These are phyloP conservation scores for Talaromyces sp. DNA, from an alignment of 2,329 filamentous ascomycete genomes.

Conservation along the genomic window DNA sequence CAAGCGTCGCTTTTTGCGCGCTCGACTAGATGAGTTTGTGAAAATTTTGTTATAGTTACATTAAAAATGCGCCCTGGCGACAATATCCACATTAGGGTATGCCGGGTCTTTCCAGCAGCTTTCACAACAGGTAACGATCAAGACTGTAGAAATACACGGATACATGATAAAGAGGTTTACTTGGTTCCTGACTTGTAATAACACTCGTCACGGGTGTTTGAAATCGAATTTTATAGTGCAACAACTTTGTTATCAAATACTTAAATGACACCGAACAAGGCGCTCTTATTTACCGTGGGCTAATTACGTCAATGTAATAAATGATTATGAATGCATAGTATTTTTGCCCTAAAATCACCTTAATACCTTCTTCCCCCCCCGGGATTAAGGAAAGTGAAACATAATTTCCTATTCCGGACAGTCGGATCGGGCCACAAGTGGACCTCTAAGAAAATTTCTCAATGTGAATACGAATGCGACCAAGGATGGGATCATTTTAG, in stretches of 20 bases:
- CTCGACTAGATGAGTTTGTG: neutral
- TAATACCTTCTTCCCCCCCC: neutral
- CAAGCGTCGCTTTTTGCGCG: neutral
- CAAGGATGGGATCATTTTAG: neutral
- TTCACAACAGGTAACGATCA: no score
- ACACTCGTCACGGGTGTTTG: neutral
- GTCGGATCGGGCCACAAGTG: conserved; percentile 3
- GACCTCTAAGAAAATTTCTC: conserved; percentile 2
- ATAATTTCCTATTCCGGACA: conserved; percentile 10
- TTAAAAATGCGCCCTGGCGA: neutral
- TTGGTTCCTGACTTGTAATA: neutral
- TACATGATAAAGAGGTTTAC: neutral
- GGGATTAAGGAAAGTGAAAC: neutral
- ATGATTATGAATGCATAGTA: neutral
- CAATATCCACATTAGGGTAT: neutral
- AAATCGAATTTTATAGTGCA: neutral
- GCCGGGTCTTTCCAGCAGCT: no score
- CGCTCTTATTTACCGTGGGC: neutral
- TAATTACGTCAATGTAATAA: neutral
- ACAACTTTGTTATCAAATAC: neutral
- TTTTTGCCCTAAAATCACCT: neutral
- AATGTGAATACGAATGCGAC: neutral
- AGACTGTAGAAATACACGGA: neutral
- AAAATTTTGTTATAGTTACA: neutral
- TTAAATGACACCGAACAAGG: neutral